Percentiles rank a stretch among this genome's conserved stretches.
phyloP scores from a whole-genome alignment of 192 early-diverging fungal species.

The Polychytrium aggregatum region DNA sequence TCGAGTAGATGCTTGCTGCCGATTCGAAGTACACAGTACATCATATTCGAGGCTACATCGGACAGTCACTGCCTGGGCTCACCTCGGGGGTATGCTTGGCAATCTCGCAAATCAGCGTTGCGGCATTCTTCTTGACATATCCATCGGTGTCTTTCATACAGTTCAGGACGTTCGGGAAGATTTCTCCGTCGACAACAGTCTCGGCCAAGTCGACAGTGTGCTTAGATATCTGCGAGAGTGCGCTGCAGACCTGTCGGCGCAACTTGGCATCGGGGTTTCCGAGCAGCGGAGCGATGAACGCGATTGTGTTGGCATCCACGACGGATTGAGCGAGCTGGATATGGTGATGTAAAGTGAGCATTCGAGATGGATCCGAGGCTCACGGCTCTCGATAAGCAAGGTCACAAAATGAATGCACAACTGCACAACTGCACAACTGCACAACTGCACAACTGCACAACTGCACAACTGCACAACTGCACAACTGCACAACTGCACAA shows the following conservation, averaged over 20 bases:
- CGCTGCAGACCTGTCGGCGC: slow-evolving; percentile 39
- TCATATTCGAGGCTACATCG: no score
- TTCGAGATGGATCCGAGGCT: slow-evolving; percentile 8
- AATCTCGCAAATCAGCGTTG: slow-evolving; percentile 45
- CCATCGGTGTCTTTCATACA: slow-evolving; percentile 41
- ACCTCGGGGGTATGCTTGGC: slow-evolving; percentile 51
- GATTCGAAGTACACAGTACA: no score
- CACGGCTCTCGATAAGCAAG: not conserved
- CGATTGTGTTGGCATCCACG: slow-evolving; percentile 41
- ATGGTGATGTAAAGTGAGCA: not conserved
- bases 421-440: no score
- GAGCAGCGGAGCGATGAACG: slow-evolving; percentile 35
- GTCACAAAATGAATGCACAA: no score
- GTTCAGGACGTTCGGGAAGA: slow-evolving; percentile 38
- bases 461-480: no score
- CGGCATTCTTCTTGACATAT: slow-evolving; percentile 39
- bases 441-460: no score
- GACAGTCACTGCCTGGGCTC: no score
- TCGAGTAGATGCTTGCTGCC: no score
- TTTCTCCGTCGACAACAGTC: slow-evolving; percentile 44
- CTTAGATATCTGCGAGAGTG: slow-evolving; percentile 43
- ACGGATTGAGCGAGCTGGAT: slow-evolving; percentile 43
- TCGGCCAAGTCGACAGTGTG: slow-evolving; percentile 49
- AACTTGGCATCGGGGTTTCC: slow-evolving; percentile 44
- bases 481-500: no score